Evolutionary conservation across 2,329 filamentous ascomycete species (phyloP), one percentile per base, ranked within the genome.

Genomic region (Colletotrichum sidae): DNA sequence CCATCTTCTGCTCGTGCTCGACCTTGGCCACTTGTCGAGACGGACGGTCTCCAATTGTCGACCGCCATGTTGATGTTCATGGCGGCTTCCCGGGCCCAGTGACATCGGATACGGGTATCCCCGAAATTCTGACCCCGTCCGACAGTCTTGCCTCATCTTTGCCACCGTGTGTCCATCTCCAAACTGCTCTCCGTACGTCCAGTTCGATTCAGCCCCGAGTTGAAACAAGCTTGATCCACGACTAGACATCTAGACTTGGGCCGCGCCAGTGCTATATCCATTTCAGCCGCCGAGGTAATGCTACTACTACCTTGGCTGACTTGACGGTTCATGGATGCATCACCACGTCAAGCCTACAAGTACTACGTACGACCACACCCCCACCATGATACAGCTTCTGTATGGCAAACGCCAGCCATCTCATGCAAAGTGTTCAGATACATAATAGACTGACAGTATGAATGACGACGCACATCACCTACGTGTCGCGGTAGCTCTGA

Each of bases 251-350:
- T 25, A 5, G 3, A 25, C 25, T 25, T 25, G 25, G 25, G 25
- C 25, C 4, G 25, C 25, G 25, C 25, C 25, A 25, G 25, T 25
- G 25, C 25, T 25, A 25, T 25, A 25, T 25, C 25, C 4, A 5
- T 25, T 25, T 5, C 25, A 25, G 25, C 25, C 25, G 25, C 25
- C 25, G 25, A 25, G 25, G 25, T 25, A 25, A 25, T 25, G 25
- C 25, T 25, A 25, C 25, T 25, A 25, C 17, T 38, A 44, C 33
- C n/a, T 51, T 65, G 45, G 51, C 57, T 46, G 51, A 45, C 12
- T 25, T 25, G 25, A 44, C 42, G 8, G 25, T 52, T 52, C 57
- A 55, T 62, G 62, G 57, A 52, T 55, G 38, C 61, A 60, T 39
- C 57, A 65, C 62, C 51, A 55, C 62, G 52, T 46, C 46, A 51